A percentile compares a stretch with the other conserved stretches of the same genome.
Conservation (phyloP, 352 stramenopile species). For the Globisporangium yorkense region DNA sequence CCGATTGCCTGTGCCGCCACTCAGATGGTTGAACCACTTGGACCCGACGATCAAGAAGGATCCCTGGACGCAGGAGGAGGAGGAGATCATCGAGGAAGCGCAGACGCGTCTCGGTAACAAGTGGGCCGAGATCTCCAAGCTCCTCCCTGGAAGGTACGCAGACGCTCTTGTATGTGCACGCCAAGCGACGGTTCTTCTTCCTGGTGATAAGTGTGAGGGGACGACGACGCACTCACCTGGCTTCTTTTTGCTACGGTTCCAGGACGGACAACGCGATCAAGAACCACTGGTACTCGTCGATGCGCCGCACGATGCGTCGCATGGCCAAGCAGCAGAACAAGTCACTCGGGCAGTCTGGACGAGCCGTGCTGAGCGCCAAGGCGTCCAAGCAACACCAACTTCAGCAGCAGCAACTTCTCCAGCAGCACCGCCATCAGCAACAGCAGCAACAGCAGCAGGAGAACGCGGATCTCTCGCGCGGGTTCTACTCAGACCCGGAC, state of each 20-base stretch:
- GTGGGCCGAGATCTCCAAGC: conserved; percentile 98
- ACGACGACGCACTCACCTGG: not conserved
- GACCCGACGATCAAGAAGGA: conserved; percentile 86
- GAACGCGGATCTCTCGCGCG: conserved; percentile 3
- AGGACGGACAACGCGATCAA: conserved; percentile 88
- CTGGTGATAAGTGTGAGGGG: not conserved
- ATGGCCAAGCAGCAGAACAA: conserved; percentile 88
- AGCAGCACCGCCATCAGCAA: conserved; percentile 2
- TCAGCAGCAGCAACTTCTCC: conserved; percentile 8
- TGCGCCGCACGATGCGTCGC: conserved; percentile 85
- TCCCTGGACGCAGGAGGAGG: conserved; percentile 85
- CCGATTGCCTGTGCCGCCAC: no score
- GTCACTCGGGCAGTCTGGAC: conserved; percentile 28
- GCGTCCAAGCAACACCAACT: conserved; percentile 18
- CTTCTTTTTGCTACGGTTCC: not conserved
- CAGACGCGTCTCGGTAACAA: conserved; percentile 94
- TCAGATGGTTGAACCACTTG: conserved; percentile 77
- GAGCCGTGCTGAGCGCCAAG: conserved; percentile 22
- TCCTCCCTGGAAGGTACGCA: conserved; percentile 86
- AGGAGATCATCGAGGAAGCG: conserved; percentile 87
- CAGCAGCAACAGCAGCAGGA: conserved; percentile 3
- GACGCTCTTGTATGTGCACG: not conserved
- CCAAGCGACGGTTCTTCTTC: not conserved
- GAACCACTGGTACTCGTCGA: conserved; percentile 91
- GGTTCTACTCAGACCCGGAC: conserved; percentile 4